Percentiles rank a stretch among this genome's conserved stretches.
Evolutionary conservation across 2,329 filamentous ascomycete species (phyloP).

Genomic region (Penicillium sp.): DNA sequence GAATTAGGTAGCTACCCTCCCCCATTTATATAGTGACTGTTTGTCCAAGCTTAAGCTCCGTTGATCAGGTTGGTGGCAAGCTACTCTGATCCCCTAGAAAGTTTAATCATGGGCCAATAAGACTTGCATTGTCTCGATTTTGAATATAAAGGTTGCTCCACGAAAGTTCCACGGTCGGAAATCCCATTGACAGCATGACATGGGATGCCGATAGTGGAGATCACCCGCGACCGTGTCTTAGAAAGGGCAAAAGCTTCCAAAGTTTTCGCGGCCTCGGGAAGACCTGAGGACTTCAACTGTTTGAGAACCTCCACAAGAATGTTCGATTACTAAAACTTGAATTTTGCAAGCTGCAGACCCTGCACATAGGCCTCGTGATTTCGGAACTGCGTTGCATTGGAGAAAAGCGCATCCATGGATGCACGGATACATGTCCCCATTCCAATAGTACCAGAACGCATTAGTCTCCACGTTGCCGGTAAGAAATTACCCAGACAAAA

Average conservation of each 20-base stretch:
- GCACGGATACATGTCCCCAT: too few relatives aligned
- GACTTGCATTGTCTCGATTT: neutral
- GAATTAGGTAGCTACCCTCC: too few relatives aligned
- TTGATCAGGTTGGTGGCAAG: neutral
- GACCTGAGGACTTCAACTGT: too few relatives aligned
- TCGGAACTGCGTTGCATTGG: neutral
- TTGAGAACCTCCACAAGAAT: too few relatives aligned
- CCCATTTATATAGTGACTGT: too few relatives aligned
- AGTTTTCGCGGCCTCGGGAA: too few relatives aligned
- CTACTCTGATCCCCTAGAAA: neutral
- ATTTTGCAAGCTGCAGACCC: neutral
- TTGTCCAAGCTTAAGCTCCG: too few relatives aligned
- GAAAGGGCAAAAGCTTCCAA: neutral
- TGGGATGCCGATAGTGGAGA: neutral
- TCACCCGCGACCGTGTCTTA: neutral
- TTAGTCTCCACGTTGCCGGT: too few relatives aligned
- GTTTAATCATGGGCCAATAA: neutral
- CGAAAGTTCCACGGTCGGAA: neutral
- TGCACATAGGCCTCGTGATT: neutral
- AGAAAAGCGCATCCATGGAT: too few relatives aligned
- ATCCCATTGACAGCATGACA: neutral
- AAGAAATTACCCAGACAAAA: too few relatives aligned
- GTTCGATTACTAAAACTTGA: neutral
- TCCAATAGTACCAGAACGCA: too few relatives aligned
- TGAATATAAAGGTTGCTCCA: neutral